Evolutionary conservation across 176 grass and related monocot genomes (phyloP).

Genomic region (Oryza coarctata): DNA sequence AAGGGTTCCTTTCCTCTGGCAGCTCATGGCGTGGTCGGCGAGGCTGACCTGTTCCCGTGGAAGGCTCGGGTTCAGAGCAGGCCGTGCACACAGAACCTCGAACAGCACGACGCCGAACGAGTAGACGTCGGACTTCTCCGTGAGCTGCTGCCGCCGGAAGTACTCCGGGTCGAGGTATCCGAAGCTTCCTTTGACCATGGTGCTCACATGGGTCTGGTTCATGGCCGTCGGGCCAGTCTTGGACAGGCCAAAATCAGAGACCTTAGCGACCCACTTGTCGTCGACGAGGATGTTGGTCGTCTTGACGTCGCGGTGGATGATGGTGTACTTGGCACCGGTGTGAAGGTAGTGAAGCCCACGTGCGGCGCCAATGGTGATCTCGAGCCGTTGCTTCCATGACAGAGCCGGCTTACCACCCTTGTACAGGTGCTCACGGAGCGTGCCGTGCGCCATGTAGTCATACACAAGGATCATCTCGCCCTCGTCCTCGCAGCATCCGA

Average conservation of each 20-base stretch:
- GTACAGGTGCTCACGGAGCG: conserved; percentile 53
- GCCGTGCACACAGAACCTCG: conserved; percentile 73
- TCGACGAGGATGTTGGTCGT: conserved; percentile 80
- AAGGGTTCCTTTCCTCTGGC: conserved; percentile 40
- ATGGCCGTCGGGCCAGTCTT: conserved; percentile 63
- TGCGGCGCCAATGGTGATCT: conserved; percentile 73
- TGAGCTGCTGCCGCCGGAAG: conserved; percentile 73
- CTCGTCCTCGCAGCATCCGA: conserved; percentile 52
- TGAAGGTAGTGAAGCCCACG: conserved; percentile 83
- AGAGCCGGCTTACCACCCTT: conserved; percentile 59
- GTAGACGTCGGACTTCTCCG: conserved; percentile 82
- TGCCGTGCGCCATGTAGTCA: conserved; percentile 55
- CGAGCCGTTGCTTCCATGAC: conserved; percentile 64
- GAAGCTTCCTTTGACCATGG: conserved; percentile 88
- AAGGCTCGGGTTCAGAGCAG: conserved; percentile 46
- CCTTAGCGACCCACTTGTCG: conserved; percentile 77
- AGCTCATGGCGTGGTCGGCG: conserved; percentile 46
- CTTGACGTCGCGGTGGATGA: conserved; percentile 90
- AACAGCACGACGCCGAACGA: conserved; percentile 81
- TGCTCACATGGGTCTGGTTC: conserved; percentile 86
- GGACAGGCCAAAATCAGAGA: conserved; percentile 76
- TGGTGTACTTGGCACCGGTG: conserved; percentile 81
- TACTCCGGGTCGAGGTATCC: conserved; percentile 86
- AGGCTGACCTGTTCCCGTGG: conserved; percentile 62
- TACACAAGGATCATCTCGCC: conserved; percentile 53